Evolutionary conservation across 2,329 filamentous ascomycete genomes (phyloP).

Genomic region (Pseudogymnoascus sp.): DNA sequence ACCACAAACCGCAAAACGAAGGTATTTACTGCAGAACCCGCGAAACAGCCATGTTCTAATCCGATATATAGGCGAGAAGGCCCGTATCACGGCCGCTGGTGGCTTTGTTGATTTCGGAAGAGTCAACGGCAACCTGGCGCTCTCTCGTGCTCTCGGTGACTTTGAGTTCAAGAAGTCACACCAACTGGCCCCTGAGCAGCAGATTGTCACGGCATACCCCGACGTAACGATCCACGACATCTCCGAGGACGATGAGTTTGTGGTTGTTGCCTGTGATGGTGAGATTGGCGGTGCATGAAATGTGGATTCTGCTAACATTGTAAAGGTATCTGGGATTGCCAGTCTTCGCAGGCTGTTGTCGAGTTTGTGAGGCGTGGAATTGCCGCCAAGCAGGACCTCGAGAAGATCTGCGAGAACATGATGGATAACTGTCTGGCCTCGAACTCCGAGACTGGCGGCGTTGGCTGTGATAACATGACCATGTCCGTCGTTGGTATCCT

Average conservation of each 20-base stretch:
- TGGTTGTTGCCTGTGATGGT: conserved; percentile 91
- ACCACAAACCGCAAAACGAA: conserved; percentile 98
- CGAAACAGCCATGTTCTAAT: conserved; percentile 13
- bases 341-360: conserved; percentile 93
- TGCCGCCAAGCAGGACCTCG: conserved; percentile 88
- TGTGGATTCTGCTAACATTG: conserved; percentile 19
- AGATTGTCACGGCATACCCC: conserved; percentile 95
- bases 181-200: conserved; percentile 92
- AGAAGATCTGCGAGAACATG: conserved; percentile 98
- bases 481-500: conserved; percentile 88
- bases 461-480: conserved; percentile 99
- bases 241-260: conserved; percentile 88
- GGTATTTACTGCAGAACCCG: conserved; percentile 43
- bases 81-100: conserved; percentile 87
- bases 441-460: conserved; percentile 94
- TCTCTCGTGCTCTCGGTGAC: conserved; percentile 95
- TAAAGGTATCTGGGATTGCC: conserved; percentile 97
- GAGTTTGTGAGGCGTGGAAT: conserved; percentile 97
- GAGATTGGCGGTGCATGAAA: conserved; percentile 30
- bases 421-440: conserved; percentile 99
- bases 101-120: conserved; percentile 98
- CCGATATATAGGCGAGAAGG: conserved; percentile 70
- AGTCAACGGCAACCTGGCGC: conserved; percentile 93
- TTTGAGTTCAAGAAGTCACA: conserved; percentile 99
- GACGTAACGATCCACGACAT: conserved; percentile 90